phyloP scores from a whole-genome alignment of 768 basidiomycete genomes.

The Imleria badia region DNA sequence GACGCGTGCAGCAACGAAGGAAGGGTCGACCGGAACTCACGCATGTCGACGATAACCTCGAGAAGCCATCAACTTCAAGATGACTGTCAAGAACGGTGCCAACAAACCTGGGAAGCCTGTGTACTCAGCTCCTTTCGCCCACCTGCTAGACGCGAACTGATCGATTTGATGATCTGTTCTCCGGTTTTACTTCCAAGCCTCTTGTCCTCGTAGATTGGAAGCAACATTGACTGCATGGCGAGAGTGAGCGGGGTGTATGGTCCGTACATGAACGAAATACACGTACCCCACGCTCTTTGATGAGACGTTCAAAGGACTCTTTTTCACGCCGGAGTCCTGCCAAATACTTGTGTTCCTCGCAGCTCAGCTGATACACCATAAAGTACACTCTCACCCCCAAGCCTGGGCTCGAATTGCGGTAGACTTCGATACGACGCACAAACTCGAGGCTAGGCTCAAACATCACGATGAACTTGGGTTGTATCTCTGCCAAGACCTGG shows the following conservation, averaged over 20 bases:
- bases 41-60: conserved; percentile 94
- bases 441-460: conserved; percentile 95
- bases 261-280: background rate
- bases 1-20: conserved; percentile 89
- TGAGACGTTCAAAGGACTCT: conserved; percentile 88
- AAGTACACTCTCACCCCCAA: conserved; percentile 89
- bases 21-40: conserved; percentile 92
- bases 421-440: conserved; percentile 89
- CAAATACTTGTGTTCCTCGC: conserved; percentile 95
- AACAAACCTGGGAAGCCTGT: conserved; percentile 61
- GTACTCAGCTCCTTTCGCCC: conserved; percentile 67
- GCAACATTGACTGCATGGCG: conserved; percentile 72
- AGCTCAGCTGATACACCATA: conserved; percentile 90
- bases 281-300: conserved; percentile 88
- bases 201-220: conserved; percentile 73
- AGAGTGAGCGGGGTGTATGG: background rate
- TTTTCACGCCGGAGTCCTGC: conserved; percentile 88
- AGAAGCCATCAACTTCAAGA: background rate
- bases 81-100: background rate
- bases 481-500: conserved; percentile 77
- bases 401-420: conserved; percentile 80
- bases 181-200: conserved; percentile 36
- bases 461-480: conserved; percentile 93
- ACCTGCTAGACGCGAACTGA: conserved; percentile 84
- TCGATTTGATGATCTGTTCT: conserved; percentile 72